phyloP scores from a whole-genome alignment of 1,284 basidiomycete genomes.

The Apiotrichum sp. region DNA sequence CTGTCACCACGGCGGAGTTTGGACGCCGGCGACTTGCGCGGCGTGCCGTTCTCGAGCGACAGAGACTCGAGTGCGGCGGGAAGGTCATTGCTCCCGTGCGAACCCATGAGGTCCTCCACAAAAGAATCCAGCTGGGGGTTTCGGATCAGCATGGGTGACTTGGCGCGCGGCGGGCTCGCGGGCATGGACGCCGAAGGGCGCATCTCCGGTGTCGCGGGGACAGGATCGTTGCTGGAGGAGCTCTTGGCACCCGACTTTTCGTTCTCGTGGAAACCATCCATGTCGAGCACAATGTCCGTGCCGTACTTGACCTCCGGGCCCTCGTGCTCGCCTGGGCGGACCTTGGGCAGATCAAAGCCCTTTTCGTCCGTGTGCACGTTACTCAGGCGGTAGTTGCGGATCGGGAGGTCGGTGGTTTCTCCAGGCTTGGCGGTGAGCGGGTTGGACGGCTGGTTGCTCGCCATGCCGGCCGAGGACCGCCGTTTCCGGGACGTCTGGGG shows the following conservation, averaged over 20 bases:
- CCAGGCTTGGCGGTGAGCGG: slow-evolving; percentile 31
- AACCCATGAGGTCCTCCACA: slow-evolving; percentile 17
- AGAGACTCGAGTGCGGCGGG: slow-evolving; percentile 9
- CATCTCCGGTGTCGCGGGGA: background rate
- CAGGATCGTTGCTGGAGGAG: background rate
- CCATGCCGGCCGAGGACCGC: background rate
- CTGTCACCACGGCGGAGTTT: slow-evolving; percentile 7
- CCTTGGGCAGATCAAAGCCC: slow-evolving; percentile 51
- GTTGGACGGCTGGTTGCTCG: slow-evolving; percentile 25
- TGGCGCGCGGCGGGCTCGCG: slow-evolving; percentile 1
- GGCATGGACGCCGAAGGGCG: slow-evolving; percentile 1
- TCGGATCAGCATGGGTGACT: background rate
- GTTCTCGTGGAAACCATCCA: slow-evolving; percentile 48
- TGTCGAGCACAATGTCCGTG: slow-evolving; percentile 52
- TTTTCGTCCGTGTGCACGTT: slow-evolving; percentile 18
- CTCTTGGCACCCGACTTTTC: background rate
- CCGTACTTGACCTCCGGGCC: slow-evolving; percentile 63
- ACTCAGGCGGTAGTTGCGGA: slow-evolving; percentile 22
- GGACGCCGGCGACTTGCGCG: background rate
- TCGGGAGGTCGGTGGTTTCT: slow-evolving; percentile 22
- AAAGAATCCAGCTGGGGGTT: slow-evolving; percentile 4
- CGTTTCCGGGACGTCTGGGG: background rate
- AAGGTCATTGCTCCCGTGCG: slow-evolving; percentile 1
- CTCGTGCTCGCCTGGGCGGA: slow-evolving; percentile 51
- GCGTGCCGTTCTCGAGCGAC: slow-evolving; percentile 7